Evolutionary conservation across 2,329 filamentous ascomycete genomes (phyloP).

Genomic region (Ceratocystis alfenasii): DNA sequence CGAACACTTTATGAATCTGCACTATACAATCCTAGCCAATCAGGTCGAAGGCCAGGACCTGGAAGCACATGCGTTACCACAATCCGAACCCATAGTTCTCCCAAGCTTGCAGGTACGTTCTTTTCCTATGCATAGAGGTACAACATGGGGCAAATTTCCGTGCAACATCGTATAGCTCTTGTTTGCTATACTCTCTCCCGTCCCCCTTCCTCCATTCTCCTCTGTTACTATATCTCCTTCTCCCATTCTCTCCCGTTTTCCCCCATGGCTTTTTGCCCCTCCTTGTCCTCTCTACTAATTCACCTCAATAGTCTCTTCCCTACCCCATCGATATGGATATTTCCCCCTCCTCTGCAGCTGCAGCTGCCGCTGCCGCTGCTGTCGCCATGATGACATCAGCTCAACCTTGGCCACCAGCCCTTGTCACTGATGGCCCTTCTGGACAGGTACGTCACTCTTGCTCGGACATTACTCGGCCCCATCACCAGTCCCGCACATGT

Average conservation of each 20-base stretch:
- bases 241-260: too few species aligned
- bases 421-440: neutral
- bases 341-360: slow-evolving; percentile 9
- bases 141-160: too few species aligned
- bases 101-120: slow-evolving; percentile 2
- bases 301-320: slow-evolving; percentile 11
- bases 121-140: neutral
- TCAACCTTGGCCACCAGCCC: slow-evolving; percentile 6
- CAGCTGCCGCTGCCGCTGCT: slow-evolving; percentile 8
- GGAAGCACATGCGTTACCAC: neutral
- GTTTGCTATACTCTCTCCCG: slow-evolving; percentile 14
- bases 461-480: neutral
- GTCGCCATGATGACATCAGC: slow-evolving; percentile 4
- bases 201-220: neutral
- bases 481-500: slow-evolving; percentile 7
- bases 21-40: slow-evolving; percentile 45
- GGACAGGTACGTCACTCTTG: slow-evolving; percentile 14
- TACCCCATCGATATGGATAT: slow-evolving; percentile 20
- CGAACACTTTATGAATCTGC: slow-evolving; percentile 47
- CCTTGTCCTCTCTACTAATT: too few species aligned
- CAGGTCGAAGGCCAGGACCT: slow-evolving; percentile 28
- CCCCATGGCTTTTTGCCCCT: too few species aligned
- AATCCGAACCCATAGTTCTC: neutral
- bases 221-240: too few species aligned
- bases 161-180: neutral